phyloP scores from a whole-genome alignment of 345 rosid genomes.

The Hibiscus tridactylites region DNA sequence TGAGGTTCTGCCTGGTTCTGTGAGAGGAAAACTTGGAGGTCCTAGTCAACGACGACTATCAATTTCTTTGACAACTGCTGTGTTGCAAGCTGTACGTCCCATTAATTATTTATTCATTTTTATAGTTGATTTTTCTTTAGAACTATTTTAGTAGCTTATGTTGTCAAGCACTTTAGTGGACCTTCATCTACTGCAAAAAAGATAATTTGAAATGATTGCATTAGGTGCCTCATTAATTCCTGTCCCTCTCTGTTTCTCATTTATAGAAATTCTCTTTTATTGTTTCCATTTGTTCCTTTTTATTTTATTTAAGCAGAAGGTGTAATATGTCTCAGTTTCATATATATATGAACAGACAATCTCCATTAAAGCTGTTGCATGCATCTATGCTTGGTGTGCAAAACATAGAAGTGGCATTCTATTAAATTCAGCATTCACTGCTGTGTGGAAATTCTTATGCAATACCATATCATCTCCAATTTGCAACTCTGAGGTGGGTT shows the following conservation, averaged over 20 bases:
- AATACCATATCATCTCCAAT: slow-evolving; percentile 40
- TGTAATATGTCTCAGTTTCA: slow-evolving; percentile 10
- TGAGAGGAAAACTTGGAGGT: slow-evolving; percentile 87
- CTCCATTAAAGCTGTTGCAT: slow-evolving; percentile 52
- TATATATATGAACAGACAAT: slow-evolving; percentile 44
- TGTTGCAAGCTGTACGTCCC: slow-evolving; percentile 69
- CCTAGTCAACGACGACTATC: slow-evolving; percentile 94
- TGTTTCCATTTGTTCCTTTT: neutral
- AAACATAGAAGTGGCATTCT: slow-evolving; percentile 30
- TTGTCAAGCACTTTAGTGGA: neutral
- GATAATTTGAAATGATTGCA: neutral
- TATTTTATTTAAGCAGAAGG: neutral
- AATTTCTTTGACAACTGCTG: slow-evolving; percentile 48
- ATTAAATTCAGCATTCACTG: slow-evolving; percentile 36
- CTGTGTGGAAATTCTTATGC: slow-evolving; percentile 62
- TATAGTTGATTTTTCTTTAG: slow-evolving; percentile 10
- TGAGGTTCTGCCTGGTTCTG: slow-evolving; percentile 53
- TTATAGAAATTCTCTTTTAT: neutral
- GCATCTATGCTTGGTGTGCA: slow-evolving; percentile 47
- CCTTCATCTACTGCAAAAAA: neutral
- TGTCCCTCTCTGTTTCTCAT: neutral
- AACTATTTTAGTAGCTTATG: neutral
- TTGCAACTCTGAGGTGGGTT: slow-evolving; percentile 54
- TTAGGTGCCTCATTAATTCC: neutral
- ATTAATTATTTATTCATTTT: slow-evolving; percentile 9